Evolutionary conservation across 75 land plant species (phyloP), one percentile per base, ranked within the genome.

Genomic region (Pinus tabuliformis): DNA sequence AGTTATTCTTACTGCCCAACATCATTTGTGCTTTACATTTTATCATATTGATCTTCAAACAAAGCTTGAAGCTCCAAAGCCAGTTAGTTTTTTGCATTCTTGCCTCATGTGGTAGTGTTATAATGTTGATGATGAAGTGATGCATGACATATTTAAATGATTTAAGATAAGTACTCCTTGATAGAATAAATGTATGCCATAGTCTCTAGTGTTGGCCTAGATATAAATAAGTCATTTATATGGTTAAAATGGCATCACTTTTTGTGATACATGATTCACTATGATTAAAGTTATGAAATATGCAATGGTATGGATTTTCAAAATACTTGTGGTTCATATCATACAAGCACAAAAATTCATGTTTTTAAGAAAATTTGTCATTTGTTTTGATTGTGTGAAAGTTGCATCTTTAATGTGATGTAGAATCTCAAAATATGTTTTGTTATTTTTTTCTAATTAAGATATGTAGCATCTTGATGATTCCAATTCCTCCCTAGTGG

Each of bases 1-100:
- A 52, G 89, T 93, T 58, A 77, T 88, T 65, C 84, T 90, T 74
- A 90, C 99, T 58, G 78, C 93, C 12, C 83, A 83, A 61, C 98
- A 96, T 77, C 99, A 96, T 78, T 87, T 96, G 73, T 75, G 94
- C 20, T 96, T 94, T 73, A 92, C 99, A 11, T 90, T 96, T 76
- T 96, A 83, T 77, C 97, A 96, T 80, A 89, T 96, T 74, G 99
- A 96, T 78, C 90, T 96, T 56, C 93, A 86, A 70, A 90, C 90
- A 80, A 96, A 94, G 79, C 84, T 94, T 18, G 97, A 94, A 83
- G 97, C 99, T 76, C 99, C 99, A 65, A 96, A 94, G 72, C 99
- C 99, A 49, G 99, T 94, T 86, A 73, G 85, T 64, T 8, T 28
- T 28, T 76, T 5, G 20, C 61, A 13, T 26, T 0, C 17, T 70